Percentiles rank a stretch among this genome's conserved stretches.
These are phyloP conservation scores for Syncephalastrum contaminatum DNA, from an alignment of 371 early-diverging fungal genomes.

Conservation along the genomic window DNA sequence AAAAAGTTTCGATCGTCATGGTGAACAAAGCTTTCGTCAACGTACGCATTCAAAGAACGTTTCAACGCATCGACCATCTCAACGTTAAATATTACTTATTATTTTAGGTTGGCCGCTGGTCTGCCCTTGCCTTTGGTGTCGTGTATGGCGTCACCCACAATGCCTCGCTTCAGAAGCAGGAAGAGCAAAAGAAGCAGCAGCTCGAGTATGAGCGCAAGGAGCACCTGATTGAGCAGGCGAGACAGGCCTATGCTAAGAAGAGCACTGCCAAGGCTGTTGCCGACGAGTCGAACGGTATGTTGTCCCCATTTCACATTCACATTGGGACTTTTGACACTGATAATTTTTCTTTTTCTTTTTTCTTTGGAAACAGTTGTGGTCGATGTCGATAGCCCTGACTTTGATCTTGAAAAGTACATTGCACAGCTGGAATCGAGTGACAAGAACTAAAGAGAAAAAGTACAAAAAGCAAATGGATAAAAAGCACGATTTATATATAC, in stretches of 20 bases:
- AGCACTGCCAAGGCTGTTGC: slow-evolving; percentile 27
- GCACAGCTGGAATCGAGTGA: slow-evolving; percentile 41
- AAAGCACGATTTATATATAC: slow-evolving; percentile 3
- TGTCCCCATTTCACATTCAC: not conserved
- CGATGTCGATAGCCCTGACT: slow-evolving; percentile 64
- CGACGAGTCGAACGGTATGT: slow-evolving; percentile 15
- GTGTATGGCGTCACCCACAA: slow-evolving; percentile 74
- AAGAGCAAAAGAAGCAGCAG: slow-evolving; percentile 54
- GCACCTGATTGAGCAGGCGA: slow-evolving; percentile 70
- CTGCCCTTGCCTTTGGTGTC: slow-evolving; percentile 69
- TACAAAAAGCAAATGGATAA: slow-evolving; percentile 3
- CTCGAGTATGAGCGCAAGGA: slow-evolving; percentile 67
- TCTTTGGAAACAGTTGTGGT: slow-evolving; percentile 18
- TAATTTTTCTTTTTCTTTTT: slow-evolving; percentile 3
- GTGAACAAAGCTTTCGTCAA: not conserved
- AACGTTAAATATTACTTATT: not conserved
- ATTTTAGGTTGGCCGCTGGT: slow-evolving; percentile 75
- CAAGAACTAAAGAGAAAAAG: slow-evolving; percentile 17
- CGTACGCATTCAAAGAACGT: slow-evolving; percentile 4
- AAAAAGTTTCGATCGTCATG: slow-evolving; percentile 1
- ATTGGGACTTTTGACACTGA: not conserved
- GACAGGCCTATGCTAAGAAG: slow-evolving; percentile 67
- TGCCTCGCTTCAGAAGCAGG: slow-evolving; percentile 61
- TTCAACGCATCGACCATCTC: not conserved
- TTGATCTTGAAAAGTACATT: slow-evolving; percentile 64